Conservation (phyloP, 1,139 yeast genomes). For the Kurtzmaniella quercitrusa region DNA sequence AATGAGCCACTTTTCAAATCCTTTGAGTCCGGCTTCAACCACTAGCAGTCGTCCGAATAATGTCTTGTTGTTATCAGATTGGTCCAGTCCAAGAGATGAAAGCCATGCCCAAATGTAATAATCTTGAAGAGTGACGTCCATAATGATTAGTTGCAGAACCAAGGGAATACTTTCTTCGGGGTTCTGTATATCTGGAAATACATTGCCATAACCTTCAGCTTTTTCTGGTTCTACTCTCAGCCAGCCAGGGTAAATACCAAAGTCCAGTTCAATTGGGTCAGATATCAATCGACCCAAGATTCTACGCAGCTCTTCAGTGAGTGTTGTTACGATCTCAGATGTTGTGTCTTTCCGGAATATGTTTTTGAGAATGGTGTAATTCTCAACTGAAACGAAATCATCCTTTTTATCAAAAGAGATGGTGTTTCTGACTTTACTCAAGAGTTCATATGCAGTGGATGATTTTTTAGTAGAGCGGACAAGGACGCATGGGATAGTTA, state of each 20-base stretch:
- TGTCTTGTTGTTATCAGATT: constrained; percentile 58
- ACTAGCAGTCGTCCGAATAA: constrained; percentile 79
- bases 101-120: constrained; percentile 92
- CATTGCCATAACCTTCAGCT: background rate
- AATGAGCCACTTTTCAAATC: constrained; percentile 80
- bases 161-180: constrained; percentile 31
- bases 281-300: constrained; percentile 55
- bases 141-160: constrained; percentile 48
- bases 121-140: constrained; percentile 73
- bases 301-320: constrained; percentile 72
- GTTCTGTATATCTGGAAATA: constrained; percentile 7
- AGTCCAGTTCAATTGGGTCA: constrained; percentile 37
- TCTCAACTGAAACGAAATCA: constrained; percentile 70
- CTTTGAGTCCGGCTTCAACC: constrained; percentile 66
- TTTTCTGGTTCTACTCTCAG: constrained; percentile 17
- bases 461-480: constrained; percentile 63
- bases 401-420: constrained; percentile 69
- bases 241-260: constrained; percentile 44
- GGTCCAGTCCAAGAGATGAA: constrained; percentile 71
- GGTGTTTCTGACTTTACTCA: constrained; percentile 58
- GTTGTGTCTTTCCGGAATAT: constrained; percentile 60
- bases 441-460: constrained; percentile 35
- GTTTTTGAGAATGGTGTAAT: constrained; percentile 69
- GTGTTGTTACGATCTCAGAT: constrained; percentile 54
- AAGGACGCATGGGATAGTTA: constrained; percentile 57